phyloP scores from a whole-genome alignment of 768 basidiomycete genomes.

The Lyophyllum atratum region DNA sequence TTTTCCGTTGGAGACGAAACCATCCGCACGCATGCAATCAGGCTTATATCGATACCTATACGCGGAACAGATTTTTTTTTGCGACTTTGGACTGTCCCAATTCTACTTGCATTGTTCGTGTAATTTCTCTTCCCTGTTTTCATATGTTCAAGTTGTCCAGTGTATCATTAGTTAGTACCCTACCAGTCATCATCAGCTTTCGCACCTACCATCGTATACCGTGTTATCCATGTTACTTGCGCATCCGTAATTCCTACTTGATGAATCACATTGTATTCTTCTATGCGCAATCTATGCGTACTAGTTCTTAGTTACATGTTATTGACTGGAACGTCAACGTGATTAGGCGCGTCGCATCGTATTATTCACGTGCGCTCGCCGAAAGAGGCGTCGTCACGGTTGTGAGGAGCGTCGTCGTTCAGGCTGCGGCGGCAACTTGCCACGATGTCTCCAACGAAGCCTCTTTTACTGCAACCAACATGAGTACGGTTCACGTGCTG shows the following conservation, averaged over 20 bases:
- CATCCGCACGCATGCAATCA: conserved; percentile 3
- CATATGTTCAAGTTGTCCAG: not conserved
- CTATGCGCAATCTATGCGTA: not conserved
- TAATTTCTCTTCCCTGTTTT: conserved; percentile 1
- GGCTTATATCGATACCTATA: conserved; percentile 6
- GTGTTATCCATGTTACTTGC: not conserved
- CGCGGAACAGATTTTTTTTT: conserved; percentile 2
- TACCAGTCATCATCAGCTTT: not conserved
- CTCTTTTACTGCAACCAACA: conserved; percentile 9
- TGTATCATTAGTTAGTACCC: conserved; percentile 12
- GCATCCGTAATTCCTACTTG: conserved; percentile 8
- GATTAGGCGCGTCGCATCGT: conserved; percentile 2
- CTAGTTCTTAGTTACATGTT: too few relatives aligned
- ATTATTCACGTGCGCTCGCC: conserved; percentile 2
- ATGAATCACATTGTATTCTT: not conserved
- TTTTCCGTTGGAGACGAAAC: conserved; percentile 8
- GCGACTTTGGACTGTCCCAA: not conserved
- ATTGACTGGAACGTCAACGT: not conserved
- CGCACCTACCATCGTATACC: conserved; percentile 1
- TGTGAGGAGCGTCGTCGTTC: not conserved
- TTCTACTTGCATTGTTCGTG: not conserved
- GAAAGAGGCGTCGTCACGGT: not conserved
- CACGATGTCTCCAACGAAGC: not conserved
- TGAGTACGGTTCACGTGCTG: conserved; percentile 18
- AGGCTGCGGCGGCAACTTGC: conserved; percentile 5